Percentiles rank a stretch among this genome's conserved stretches.
phyloP scores from a whole-genome alignment of 164 flowering plant species.

The Liriodendron chinense region DNA sequence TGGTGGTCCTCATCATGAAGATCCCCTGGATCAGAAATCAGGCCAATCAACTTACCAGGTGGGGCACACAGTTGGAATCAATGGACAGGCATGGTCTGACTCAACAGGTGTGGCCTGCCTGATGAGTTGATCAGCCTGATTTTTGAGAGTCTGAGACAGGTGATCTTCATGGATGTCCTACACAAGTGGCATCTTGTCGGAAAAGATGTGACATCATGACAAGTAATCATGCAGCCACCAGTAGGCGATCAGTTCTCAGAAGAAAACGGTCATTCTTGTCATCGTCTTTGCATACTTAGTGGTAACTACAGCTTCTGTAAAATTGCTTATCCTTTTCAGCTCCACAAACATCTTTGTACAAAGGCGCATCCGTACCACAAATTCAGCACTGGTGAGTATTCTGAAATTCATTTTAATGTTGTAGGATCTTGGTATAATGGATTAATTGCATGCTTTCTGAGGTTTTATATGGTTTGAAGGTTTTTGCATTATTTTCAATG shows the following conservation, averaged over 20 bases:
- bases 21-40: too few species aligned
- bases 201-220: neutral
- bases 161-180: neutral
- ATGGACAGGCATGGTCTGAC: too few species aligned
- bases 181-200: neutral
- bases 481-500: neutral
- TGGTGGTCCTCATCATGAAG: too few species aligned
- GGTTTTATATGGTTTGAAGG: neutral
- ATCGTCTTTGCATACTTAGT: neutral
- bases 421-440: neutral
- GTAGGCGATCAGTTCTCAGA: neutral
- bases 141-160: too few species aligned
- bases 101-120: too few species aligned
- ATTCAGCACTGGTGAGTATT: slow-evolving; percentile 72
- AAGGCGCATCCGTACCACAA: slow-evolving; percentile 80
- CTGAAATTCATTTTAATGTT: neutral
- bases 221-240: neutral
- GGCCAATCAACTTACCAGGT: too few species aligned
- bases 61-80: too few species aligned
- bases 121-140: too few species aligned
- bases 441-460: neutral
- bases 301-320: neutral
- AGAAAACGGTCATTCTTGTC: too few species aligned
- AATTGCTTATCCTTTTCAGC: slow-evolving; percentile 43
- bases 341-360: slow-evolving; percentile 63